These are phyloP conservation scores for Trichoderma guizhouense DNA, from an alignment of 2,329 filamentous ascomycete species.

Conservation along the genomic window DNA sequence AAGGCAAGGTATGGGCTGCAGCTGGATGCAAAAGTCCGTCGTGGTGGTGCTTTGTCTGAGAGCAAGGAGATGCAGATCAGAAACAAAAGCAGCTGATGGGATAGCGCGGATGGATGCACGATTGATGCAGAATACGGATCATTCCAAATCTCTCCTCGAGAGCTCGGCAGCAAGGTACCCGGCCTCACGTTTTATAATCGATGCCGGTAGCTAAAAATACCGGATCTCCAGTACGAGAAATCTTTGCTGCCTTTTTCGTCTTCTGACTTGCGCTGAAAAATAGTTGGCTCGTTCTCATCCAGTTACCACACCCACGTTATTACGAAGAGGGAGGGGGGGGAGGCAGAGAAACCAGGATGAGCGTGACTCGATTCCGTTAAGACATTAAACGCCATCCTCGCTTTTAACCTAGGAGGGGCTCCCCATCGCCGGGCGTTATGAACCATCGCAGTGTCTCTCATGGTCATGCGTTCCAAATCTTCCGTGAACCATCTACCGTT, in stretches of 20 bases:
- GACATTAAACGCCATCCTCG: conserved; percentile 35
- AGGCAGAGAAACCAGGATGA: conserved; percentile 25
- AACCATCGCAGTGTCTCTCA: conserved; percentile 24
- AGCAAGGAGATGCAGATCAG: not conserved
- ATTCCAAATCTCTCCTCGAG: conserved; percentile 9
- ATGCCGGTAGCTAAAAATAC: conserved; percentile 27
- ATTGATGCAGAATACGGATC: conserved; percentile 22
- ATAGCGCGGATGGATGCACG: conserved; percentile 22
- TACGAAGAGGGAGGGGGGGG: conserved; percentile 14
- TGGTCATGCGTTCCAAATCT: conserved; percentile 27
- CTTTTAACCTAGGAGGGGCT: conserved; percentile 24
- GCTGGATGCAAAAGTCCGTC: not conserved
- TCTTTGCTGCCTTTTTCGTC: conserved; percentile 18
- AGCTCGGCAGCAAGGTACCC: conserved; percentile 21
- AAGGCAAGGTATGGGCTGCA: not conserved
- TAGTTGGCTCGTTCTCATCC: conserved; percentile 21
- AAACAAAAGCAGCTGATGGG: not conserved
- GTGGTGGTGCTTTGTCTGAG: not conserved
- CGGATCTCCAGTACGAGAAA: conserved; percentile 28
- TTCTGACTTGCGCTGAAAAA: conserved; percentile 23
- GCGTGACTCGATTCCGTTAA: conserved; percentile 36
- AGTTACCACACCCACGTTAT: conserved; percentile 15
- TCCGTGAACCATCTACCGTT: conserved; percentile 18
- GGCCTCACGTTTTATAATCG: conserved; percentile 28
- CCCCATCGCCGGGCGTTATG: conserved; percentile 29